Evolutionary conservation across 768 basidiomycete genomes (phyloP).

Genomic region (Omphalotus guepiniiformis): DNA sequence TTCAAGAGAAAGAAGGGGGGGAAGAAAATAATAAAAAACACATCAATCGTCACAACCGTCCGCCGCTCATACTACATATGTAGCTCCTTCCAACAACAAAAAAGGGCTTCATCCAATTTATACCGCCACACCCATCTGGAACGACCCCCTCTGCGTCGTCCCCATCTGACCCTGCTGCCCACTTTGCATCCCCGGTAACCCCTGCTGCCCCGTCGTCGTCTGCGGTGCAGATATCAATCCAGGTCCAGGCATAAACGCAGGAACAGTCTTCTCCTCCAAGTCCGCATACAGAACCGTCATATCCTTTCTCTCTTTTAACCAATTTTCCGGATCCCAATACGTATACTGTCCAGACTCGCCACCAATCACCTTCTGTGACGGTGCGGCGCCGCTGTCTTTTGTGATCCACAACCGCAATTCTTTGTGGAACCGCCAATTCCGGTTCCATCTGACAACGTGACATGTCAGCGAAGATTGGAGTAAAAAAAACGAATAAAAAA

Average conservation of each 20-base stretch:
- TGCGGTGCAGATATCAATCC: constrained; percentile 40
- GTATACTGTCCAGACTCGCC: constrained; percentile 89
- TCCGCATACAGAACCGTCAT: constrained; percentile 73
- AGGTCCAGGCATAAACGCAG: constrained; percentile 54
- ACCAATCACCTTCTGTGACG: constrained; percentile 72
- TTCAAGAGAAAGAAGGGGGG: constrained; percentile 1
- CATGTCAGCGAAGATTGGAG: constrained; percentile 10
- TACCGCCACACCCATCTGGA: constrained; percentile 7
- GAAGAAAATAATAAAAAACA: constrained; percentile 1
- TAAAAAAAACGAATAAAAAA: constrained; percentile 20
- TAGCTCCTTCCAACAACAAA: neutral
- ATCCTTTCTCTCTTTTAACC: constrained; percentile 74
- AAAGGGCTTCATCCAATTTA: neutral
- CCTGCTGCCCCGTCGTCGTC: constrained; percentile 34
- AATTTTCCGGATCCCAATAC: constrained; percentile 82
- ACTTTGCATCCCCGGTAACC: constrained; percentile 30
- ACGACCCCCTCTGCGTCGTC: constrained; percentile 5
- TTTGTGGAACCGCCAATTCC: constrained; percentile 97
- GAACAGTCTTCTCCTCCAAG: constrained; percentile 66
- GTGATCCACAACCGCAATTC: constrained; percentile 82
- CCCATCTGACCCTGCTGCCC: constrained; percentile 12
- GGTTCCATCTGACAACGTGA: constrained; percentile 63
- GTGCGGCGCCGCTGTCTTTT: constrained; percentile 77
- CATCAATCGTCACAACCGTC: neutral
- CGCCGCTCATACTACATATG: neutral